Conservation (phyloP, 2,329 filamentous ascomycete genomes). For the Neofusicoccum laricinum region DNA sequence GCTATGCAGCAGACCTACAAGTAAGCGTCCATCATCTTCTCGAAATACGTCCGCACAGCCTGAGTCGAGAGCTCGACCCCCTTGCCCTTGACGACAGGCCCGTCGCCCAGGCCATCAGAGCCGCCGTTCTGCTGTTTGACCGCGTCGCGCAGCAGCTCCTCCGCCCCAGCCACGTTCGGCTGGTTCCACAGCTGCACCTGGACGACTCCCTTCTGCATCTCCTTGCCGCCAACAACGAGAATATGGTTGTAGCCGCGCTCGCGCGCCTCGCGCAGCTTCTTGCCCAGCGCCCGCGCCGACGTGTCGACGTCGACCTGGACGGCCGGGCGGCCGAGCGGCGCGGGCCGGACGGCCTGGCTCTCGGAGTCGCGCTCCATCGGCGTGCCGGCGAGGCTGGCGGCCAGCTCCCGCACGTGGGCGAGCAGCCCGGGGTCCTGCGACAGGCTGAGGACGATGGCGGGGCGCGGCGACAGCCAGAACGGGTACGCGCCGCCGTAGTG, state of each 20-base stretch:
- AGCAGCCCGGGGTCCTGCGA: constrained; percentile 57
- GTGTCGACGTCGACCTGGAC: constrained; percentile 69
- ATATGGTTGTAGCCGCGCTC: constrained; percentile 70
- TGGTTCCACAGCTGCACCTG: constrained; percentile 10
- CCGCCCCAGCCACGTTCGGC: background rate
- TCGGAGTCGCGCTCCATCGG: constrained; percentile 15
- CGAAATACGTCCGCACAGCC: background rate
- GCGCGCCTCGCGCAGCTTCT: constrained; percentile 72
- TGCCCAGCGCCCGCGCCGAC: constrained; percentile 59
- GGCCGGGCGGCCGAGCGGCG: constrained; percentile 51
- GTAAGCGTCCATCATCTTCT: constrained; percentile 1
- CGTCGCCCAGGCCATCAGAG: background rate
- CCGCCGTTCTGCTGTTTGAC: background rate
- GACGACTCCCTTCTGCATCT: constrained; percentile 23
- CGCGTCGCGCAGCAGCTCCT: background rate
- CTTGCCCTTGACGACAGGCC: background rate
- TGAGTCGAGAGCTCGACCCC: background rate
- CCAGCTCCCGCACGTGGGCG: constrained; percentile 44
- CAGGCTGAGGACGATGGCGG: constrained; percentile 71
- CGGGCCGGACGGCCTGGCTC: constrained; percentile 34
- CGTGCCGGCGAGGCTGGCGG: constrained; percentile 31
- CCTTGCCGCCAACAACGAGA: constrained; percentile 61
- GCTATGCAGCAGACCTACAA: background rate
- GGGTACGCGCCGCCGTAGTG: constrained; percentile 78
- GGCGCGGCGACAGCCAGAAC: constrained; percentile 83